Evolutionary conservation across 768 basidiomycete species (phyloP), one percentile per base, ranked within the genome.

Genomic region (Leccinum uliginosum): DNA sequence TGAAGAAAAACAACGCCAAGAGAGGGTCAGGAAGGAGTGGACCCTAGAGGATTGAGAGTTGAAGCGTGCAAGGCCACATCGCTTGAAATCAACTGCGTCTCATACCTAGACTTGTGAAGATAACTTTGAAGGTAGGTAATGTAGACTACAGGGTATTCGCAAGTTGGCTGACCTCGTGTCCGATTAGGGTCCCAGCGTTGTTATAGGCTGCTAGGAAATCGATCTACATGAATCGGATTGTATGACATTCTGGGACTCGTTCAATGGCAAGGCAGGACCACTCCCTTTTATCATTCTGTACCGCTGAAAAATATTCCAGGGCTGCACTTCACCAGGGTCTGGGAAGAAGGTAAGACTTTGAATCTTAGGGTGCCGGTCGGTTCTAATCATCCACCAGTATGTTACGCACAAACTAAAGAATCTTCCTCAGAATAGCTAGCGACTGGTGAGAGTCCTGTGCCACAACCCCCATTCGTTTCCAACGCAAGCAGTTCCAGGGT

Each of bases 391-490:
- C 14, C 14, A 19, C n/a, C 32, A 74, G 73, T 57, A 59, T 26
- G 56, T 69, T 32, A 64, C 67, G 14, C 64, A 69, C 6, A 64
- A 62, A 19, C 51, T 74, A 6, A 56, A 59, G 50, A 64, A 70
- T 34, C 55, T 74, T 11, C 71, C 65, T 0, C 7, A 49, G 8
- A 57, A 62, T 7, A 57, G 59, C 19, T n/a, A n/a, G n/a, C n/a
- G 61, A 73, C 17, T 74, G 71, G 72, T 56, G 48, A 12, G 63
- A 68, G 15, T 72, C 73, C 54, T 73, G 72, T 50, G 70, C 71
- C 3, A 71, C 73, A 2, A 74, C 73, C 0, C 73, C 73, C 1
- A 52, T 55, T 10, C 17, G 24, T n/a, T 69, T 73, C 48, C 35
- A 55, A 14, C 34, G 60, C 0, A 44, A 63, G 56, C 52, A 69